Evolutionary conservation across 2,329 filamentous ascomycete genomes (phyloP).

Genomic region (Rhinocladiella mackenziei): DNA sequence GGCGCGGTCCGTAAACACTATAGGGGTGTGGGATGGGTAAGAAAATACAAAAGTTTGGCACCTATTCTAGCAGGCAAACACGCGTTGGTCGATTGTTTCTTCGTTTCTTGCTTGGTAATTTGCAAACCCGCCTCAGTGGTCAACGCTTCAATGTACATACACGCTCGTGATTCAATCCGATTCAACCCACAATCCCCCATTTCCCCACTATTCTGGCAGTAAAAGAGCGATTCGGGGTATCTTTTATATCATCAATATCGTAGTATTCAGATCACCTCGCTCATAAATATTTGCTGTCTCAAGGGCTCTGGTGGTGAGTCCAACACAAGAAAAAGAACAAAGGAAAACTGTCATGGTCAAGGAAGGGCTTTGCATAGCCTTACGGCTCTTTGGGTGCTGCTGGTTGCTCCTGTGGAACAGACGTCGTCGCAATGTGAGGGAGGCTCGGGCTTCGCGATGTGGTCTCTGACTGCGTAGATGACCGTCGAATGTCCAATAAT

Average conservation of each 20-base stretch:
- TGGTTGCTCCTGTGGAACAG: conserved; percentile 9
- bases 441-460: conserved; percentile 16
- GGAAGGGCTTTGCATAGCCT: background rate
- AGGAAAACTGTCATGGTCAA: conserved; percentile 8
- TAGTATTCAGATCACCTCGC: conserved; percentile 4
- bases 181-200: background rate
- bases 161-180: conserved; percentile 6
- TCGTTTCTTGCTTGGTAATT: too few relatives aligned
- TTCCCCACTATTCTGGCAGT: conserved; percentile 4
- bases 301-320: background rate
- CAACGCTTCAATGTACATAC: conserved; percentile 12
- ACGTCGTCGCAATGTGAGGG: conserved; percentile 8
- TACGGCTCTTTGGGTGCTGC: conserved; percentile 1
- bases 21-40: too few relatives aligned
- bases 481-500: conserved; percentile 62
- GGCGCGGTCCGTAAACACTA: too few relatives aligned
- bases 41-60: too few relatives aligned
- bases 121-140: too few relatives aligned
- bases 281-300: conserved; percentile 4
- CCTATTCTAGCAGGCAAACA: too few relatives aligned
- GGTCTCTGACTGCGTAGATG: conserved; percentile 50
- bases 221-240: conserved; percentile 22
- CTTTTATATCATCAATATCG: conserved; percentile 19
- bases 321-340: conserved; percentile 15
- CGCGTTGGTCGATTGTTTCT: too few relatives aligned